Conservation (phyloP, 2,329 filamentous ascomycete genomes). For the Xenosphaeropsis pyriputrescens region DNA sequence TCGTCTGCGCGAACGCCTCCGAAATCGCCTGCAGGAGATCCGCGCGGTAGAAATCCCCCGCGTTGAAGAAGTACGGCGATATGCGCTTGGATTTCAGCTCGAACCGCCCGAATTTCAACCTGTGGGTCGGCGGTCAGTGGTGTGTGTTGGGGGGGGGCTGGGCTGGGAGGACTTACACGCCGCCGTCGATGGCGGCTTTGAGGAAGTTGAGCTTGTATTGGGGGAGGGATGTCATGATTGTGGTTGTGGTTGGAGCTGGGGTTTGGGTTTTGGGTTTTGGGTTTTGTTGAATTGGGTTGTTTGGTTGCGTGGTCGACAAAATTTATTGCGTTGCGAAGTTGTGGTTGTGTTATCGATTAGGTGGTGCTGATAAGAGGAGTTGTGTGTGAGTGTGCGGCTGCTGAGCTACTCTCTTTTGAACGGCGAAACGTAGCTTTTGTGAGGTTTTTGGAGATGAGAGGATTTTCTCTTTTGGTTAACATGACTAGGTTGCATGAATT, state of each 20-base stretch:
- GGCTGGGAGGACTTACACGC: too few relatives aligned
- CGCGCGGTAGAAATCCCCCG: constrained; percentile 75
- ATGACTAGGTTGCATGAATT: too few relatives aligned
- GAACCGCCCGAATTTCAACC: constrained; percentile 69
- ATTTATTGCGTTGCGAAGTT: background rate
- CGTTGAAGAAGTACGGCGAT: constrained; percentile 98
- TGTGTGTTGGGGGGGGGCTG: too few relatives aligned
- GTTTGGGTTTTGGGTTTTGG: background rate
- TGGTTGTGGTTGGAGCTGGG: too few relatives aligned
- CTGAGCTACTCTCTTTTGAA: too few relatives aligned
- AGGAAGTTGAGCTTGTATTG: background rate
- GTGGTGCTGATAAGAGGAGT: too few relatives aligned
- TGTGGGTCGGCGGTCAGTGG: constrained; percentile 14
- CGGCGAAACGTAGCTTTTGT: too few relatives aligned
- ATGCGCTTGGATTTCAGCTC: constrained; percentile 81
- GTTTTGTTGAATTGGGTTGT: background rate
- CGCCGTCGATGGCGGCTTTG: constrained; percentile 6
- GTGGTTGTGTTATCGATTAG: background rate
- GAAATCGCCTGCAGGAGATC: constrained; percentile 65
- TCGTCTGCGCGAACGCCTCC: constrained; percentile 62
- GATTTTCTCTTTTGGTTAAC: too few relatives aligned
- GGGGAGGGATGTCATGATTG: background rate
- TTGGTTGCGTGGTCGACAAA: background rate
- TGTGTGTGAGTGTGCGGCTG: too few relatives aligned
- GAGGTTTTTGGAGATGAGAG: too few relatives aligned